A percentile compares a stretch with the other conserved stretches of the same genome.
Conservation (phyloP, 1,284 basidiomycete genomes). For the Rhodotorula sp. region DNA sequence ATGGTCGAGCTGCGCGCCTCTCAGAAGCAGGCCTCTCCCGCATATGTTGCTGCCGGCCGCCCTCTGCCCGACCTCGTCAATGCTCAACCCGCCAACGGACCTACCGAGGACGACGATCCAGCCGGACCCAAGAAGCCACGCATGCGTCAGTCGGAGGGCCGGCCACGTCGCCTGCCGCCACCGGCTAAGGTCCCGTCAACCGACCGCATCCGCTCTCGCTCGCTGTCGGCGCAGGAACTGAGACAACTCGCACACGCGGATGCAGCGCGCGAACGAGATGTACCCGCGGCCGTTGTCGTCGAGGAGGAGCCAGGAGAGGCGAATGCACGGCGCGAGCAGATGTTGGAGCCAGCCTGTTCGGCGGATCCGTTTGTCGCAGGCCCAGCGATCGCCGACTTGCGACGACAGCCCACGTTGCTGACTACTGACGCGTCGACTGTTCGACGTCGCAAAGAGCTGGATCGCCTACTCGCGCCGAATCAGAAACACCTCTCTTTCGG, state of each 20-base stretch:
- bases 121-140: neutral
- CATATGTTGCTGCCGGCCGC: neutral
- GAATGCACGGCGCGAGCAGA: slow-evolving; percentile 9
- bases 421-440: slow-evolving; percentile 40
- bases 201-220: slow-evolving; percentile 7
- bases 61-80: slow-evolving; percentile 1
- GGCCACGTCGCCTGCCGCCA: neutral
- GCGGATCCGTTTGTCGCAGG: neutral
- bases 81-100: neutral
- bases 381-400: neutral
- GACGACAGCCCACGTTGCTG: slow-evolving; percentile 37
- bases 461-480: slow-evolving; percentile 37
- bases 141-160: slow-evolving; percentile 13
- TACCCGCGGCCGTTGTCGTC: neutral
- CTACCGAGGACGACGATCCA: neutral
- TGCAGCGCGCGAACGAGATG: neutral
- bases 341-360: neutral
- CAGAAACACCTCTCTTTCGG: neutral
- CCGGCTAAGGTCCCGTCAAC: neutral
- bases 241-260: slow-evolving; percentile 10
- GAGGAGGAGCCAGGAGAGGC: neutral
- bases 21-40: neutral
- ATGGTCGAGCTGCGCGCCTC: slow-evolving; percentile 35
- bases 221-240: slow-evolving; percentile 25
- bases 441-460: slow-evolving; percentile 41